Evolutionary conservation across 2,329 filamentous ascomycete genomes (phyloP), one percentile per base, ranked within the genome.

Genomic region (Endothia cerciana): DNA sequence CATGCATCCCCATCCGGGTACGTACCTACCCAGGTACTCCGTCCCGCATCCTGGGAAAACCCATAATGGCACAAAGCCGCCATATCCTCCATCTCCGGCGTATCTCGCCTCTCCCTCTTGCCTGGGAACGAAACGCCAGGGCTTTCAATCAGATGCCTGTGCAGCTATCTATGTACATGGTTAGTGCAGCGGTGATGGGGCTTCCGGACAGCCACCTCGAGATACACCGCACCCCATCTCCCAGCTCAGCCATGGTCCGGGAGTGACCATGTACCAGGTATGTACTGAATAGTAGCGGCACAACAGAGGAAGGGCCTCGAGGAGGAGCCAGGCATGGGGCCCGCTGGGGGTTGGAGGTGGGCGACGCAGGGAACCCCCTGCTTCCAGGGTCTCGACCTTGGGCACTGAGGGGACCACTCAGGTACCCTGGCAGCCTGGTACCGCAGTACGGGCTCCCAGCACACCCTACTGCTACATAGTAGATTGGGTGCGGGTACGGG

Each of bases 21-120:
- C n/a, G n/a, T n/a, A n/a, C n/a, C n/a, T n/a, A n/a, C 47, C 47
- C 22, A 51, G 25, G 47, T 51, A 51, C 47, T 28, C 22, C 47
- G 47, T 22, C 6, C 28, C 25, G 47, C 33, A 51, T 51, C 25
- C 47, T 51, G 22, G 25, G 17, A 22, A 55, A 11, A 15, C n/a
- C 30, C 51, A 36, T n/a, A 55, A n/a, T 36, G 28, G 30, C 51
- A 55, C 51, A 55, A n/a, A n/a, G 51, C 51, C 51, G 51, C 51
- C 51, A n/a, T 55, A 55, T 19, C 51, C 51, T 36, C 30, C 28
- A 13, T 36, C 7, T 51, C 3, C 22, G 7, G 25, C 11, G 47
- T 28, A 51, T 22, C 47, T 51, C n/a, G 22, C 28, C n/a, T 25
- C 13, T 28, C 47, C 28, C 47, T 22, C 47, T 49, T 49, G 22